Evolutionary conservation across 2,329 filamentous ascomycete genomes (phyloP).

Genomic region (Amauroascus niger): DNA sequence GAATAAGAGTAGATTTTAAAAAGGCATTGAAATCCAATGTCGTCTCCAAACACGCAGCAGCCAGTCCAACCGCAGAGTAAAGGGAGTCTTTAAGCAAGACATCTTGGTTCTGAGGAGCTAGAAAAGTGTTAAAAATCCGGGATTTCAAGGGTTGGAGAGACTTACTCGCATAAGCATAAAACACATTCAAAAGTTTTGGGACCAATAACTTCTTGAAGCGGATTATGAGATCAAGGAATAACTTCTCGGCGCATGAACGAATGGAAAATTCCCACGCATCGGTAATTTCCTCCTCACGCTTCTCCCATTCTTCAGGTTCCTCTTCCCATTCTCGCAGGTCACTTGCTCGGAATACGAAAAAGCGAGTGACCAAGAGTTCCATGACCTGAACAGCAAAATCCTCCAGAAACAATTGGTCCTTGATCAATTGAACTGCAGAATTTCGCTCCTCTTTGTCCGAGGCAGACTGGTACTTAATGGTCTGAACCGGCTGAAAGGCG

Average conservation of each 20-base stretch:
- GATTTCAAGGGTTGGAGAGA: slow-evolving; percentile 23
- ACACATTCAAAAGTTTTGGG: slow-evolving; percentile 70
- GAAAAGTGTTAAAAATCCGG: slow-evolving; percentile 18
- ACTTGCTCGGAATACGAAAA: slow-evolving; percentile 75
- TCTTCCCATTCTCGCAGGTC: slow-evolving; percentile 90
- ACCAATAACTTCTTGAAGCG: slow-evolving; percentile 77
- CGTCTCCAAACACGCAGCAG: slow-evolving; percentile 64
- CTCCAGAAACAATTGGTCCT: slow-evolving; percentile 62
- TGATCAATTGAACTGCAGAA: slow-evolving; percentile 59
- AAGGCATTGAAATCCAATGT: slow-evolving; percentile 77
- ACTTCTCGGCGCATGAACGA: slow-evolving; percentile 81
- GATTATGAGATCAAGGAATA: slow-evolving; percentile 83
- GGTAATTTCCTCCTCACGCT: slow-evolving; percentile 71
- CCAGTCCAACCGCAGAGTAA: slow-evolving; percentile 83
- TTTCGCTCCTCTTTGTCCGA: slow-evolving; percentile 68
- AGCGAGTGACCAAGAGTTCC: slow-evolving; percentile 72
- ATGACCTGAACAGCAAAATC: slow-evolving; percentile 72
- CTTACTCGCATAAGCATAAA: slow-evolving; percentile 63
- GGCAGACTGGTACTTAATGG: slow-evolving; percentile 70
- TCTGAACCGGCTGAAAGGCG: slow-evolving; percentile 68
- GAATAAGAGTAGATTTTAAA: slow-evolving; percentile 61
- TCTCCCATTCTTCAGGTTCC: slow-evolving; percentile 92
- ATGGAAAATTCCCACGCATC: slow-evolving; percentile 89
- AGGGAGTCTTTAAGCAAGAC: slow-evolving; percentile 85
- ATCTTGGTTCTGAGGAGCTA: slow-evolving; percentile 52